Percentiles rank a stretch among this genome's conserved stretches.
These are phyloP conservation scores for Gossypium ekmanianum DNA, from an alignment of 345 rosid species.

Conservation along the genomic window DNA sequence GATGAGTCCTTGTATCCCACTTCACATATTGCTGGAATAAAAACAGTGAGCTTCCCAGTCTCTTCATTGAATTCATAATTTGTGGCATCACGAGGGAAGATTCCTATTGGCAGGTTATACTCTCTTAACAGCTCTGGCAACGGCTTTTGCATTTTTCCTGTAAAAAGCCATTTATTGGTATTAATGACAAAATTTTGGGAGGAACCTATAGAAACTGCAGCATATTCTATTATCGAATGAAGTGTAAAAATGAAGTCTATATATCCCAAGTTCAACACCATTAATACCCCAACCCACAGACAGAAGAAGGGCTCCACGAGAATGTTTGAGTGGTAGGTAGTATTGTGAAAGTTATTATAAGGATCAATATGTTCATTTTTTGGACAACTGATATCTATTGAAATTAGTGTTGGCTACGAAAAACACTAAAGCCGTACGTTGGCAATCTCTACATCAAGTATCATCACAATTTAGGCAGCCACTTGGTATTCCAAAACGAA, in stretches of 20 bases:
- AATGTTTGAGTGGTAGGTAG: not conserved
- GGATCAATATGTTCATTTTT: not conserved
- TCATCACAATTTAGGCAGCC: not conserved
- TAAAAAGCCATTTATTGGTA: not conserved
- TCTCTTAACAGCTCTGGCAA: conserved; percentile 81
- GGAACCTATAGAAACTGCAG: not conserved
- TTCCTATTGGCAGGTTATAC: conserved; percentile 73
- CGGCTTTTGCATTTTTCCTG: conserved; percentile 98
- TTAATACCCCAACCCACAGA: not conserved
- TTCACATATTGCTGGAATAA: conserved; percentile 73
- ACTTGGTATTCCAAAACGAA: not conserved
- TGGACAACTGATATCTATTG: not conserved
- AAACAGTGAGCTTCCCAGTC: conserved; percentile 65
- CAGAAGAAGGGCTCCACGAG: not conserved
- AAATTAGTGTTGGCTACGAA: not conserved
- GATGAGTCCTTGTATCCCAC: conserved; percentile 93
- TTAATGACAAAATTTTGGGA: not conserved
- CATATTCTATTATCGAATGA: not conserved
- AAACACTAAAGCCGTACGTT: not conserved
- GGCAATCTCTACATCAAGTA: not conserved
- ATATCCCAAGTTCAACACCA: not conserved
- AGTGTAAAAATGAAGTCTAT: not conserved
- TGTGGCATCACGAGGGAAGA: conserved; percentile 93
- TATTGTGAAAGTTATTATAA: not conserved
- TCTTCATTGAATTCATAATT: conserved; percentile 95